Percentiles rank a stretch among this genome's conserved stretches.
phyloP scores from a whole-genome alignment of 257 asterid species.

The Handroanthus guayacan region DNA sequence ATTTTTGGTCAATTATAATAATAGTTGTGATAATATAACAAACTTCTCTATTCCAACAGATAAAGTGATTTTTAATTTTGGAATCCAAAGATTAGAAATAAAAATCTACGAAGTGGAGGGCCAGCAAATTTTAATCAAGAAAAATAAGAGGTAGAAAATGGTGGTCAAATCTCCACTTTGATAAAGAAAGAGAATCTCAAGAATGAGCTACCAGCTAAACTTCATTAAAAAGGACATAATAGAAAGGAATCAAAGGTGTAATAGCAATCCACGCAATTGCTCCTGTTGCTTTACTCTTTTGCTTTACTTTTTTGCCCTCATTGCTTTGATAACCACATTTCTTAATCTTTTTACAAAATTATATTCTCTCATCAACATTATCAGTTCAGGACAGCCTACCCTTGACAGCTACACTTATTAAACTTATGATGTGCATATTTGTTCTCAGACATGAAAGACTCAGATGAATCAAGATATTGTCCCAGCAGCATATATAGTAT shows the following conservation, averaged over 20 bases:
- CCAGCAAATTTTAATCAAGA: background rate
- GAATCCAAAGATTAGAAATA: constrained; percentile 33
- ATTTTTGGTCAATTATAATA: background rate
- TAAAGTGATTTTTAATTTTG: background rate
- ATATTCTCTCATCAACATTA: constrained; percentile 45
- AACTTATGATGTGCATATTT: constrained; percentile 18
- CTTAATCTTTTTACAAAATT: constrained; percentile 47
- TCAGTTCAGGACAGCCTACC: constrained; percentile 38
- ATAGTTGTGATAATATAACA: background rate
- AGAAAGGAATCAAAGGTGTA: constrained; percentile 43
- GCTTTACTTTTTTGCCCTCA: constrained; percentile 44
- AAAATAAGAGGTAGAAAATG: constrained; percentile 15
- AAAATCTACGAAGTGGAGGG: constrained; percentile 25
- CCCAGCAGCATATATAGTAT: too few species aligned
- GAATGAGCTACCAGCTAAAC: constrained; percentile 44
- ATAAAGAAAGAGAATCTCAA: constrained; percentile 51
- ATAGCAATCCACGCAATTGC: constrained; percentile 38
- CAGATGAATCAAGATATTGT: too few species aligned
- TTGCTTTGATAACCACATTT: constrained; percentile 39
- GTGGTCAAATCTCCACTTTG: constrained; percentile 44
- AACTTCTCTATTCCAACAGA: constrained; percentile 10
- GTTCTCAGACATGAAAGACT: too few species aligned
- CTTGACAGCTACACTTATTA: constrained; percentile 36
- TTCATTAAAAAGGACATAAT: constrained; percentile 36
- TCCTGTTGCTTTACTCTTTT: constrained; percentile 48